Base-by-base conservation (phyloP, 768 basidiomycete genomes). In the Heimioporus sp. region DNA sequence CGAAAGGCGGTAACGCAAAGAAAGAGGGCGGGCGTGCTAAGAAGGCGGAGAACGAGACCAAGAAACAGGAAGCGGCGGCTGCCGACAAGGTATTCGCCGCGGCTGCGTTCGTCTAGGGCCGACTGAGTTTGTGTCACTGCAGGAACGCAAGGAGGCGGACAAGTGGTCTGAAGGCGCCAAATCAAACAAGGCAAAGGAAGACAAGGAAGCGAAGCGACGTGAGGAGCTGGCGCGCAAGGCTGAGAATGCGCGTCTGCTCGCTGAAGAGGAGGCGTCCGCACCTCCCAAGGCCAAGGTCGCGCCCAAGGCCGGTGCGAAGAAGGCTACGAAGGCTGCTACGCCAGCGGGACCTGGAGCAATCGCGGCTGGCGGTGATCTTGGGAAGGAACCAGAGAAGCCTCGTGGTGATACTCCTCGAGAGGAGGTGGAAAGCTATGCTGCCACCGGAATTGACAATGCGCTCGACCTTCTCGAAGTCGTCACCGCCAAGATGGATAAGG, bases 401-500 rank as follows among this genome's bases (percentile, higher is more conserved):
- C 64, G 58, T 48, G 64, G 47, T 32, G 67, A 71, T 28, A 51
- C 67, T 9, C 51, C 66, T 8, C 58, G 64, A 9, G 67, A 72
- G 46, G 78, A 81, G 49, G 68, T 78, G 12, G 86, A 92, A 71
- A 86, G 85, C 62, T 90, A 77, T 68, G 66, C 83, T 4, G 94
- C 94, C 13, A 92, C 90, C 20, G 94, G 94, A 12, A 81, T 98
- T 48, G 94, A 98, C 64, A 87, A 92, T 66, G 92, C 90, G 10
- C 67, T 98, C 46, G 94, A 98, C 70, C 77, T 96, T 49, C 68
- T 97, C 55, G 89, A 92, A 52, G 80, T 93, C 5, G 92, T 96
- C 24, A 95, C 84, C 43, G 90, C 90, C 4, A 94, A 92, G 78
- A 86, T 82, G 81, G 94, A 96, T 69, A 96, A 96, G 73, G 90